phyloP scores from a whole-genome alignment of 2,329 filamentous ascomycete species.

The Penicillium vulpinum region DNA sequence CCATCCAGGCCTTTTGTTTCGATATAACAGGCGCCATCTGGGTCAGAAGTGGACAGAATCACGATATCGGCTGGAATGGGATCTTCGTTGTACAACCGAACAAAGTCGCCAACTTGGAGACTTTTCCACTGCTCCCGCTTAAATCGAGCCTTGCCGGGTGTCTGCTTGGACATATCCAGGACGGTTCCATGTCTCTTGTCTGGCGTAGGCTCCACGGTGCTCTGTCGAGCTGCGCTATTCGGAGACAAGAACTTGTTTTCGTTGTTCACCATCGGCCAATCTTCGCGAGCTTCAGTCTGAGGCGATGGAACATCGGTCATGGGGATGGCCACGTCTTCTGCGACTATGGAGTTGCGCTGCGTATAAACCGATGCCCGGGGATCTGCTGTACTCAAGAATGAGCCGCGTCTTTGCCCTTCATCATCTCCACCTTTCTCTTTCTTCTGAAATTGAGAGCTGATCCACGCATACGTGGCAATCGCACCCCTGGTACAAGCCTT shows the following conservation, averaged over 20 bases:
- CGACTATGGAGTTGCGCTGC: conserved; percentile 45
- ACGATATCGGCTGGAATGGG: conserved; percentile 92
- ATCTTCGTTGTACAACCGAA: conserved; percentile 94
- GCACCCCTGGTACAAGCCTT: conserved; percentile 73
- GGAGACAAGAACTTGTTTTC: conserved; percentile 36
- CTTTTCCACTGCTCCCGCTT: conserved; percentile 95
- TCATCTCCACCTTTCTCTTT: conserved; percentile 39
- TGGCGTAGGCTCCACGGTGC: conserved; percentile 27
- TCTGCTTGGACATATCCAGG: conserved; percentile 68
- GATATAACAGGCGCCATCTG: conserved; percentile 92
- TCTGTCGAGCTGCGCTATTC: conserved; percentile 31
- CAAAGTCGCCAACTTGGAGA: conserved; percentile 90
- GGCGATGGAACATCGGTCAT: conserved; percentile 95
- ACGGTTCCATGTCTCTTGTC: conserved; percentile 62
- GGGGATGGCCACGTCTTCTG: conserved; percentile 70
- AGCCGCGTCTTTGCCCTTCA: conserved; percentile 62
- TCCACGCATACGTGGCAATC: conserved; percentile 56
- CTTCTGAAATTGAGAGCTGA: conserved; percentile 51
- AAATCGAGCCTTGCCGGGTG: conserved; percentile 74
- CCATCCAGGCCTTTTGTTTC: conserved; percentile 98
- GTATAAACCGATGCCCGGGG: conserved; percentile 59
- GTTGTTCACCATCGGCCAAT: conserved; percentile 39
- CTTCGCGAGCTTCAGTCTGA: conserved; percentile 55
- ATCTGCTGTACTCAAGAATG: conserved; percentile 62
- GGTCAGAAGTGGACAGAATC: conserved; percentile 87